phyloP scores from a whole-genome alignment of 2,329 filamentous ascomycete genomes.

The Ophiostoma himal-ulmi region DNA sequence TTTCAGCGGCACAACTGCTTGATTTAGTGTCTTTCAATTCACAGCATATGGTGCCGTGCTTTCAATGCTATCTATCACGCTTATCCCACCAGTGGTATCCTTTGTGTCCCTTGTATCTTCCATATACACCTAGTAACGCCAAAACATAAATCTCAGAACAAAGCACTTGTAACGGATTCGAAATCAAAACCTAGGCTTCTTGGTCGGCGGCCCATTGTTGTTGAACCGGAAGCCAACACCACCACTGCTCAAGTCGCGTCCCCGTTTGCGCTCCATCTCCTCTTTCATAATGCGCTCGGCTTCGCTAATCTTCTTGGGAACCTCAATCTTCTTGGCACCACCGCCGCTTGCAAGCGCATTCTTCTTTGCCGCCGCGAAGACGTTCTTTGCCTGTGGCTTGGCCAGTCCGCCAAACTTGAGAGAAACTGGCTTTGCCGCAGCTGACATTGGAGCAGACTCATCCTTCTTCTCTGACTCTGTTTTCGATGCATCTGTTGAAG shows the following conservation, averaged over 20 bases:
- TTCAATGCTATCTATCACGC: neutral
- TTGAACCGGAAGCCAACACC: constrained; percentile 19
- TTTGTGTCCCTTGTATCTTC: neutral
- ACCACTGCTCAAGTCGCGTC: constrained; percentile 38
- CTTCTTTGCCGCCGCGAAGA: constrained; percentile 63
- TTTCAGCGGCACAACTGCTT: neutral
- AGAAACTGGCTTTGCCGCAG: constrained; percentile 42
- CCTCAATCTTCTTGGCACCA: constrained; percentile 57
- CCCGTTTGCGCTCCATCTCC: constrained; percentile 66
- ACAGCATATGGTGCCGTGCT: neutral
- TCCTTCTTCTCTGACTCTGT: neutral
- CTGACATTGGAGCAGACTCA: neutral
- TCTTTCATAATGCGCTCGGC: constrained; percentile 85
- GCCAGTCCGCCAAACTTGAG: constrained; percentile 53
- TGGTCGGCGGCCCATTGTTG: constrained; percentile 32
- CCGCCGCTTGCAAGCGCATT: constrained; percentile 57
- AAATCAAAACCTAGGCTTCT: constrained; percentile 45
- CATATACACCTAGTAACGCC: neutral
- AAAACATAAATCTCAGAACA: neutral
- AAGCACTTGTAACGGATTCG: constrained; percentile 23
- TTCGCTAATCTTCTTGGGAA: constrained; percentile 79
- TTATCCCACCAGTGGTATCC: neutral
- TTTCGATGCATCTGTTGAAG: neutral
- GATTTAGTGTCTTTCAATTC: neutral
- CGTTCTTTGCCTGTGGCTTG: constrained; percentile 68